Base-by-base conservation (phyloP, 169 alveolate species). In the Cryptosporidium sp. region DNA sequence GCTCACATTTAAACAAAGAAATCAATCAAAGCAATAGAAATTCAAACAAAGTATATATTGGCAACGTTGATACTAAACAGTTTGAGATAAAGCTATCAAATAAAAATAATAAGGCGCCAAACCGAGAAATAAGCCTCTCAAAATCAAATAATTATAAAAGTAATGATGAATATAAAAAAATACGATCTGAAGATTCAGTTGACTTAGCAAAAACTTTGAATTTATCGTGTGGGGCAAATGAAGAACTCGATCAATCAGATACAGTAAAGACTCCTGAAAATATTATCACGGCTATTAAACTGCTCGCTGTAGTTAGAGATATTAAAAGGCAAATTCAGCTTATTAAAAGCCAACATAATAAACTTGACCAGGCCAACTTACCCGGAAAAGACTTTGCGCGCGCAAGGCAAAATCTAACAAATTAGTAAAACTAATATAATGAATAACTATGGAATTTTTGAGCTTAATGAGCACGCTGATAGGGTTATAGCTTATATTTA, bases 271-370 rank as follows among this genome's bases (percentile, higher is more conserved):
- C 29, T 50, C 75, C 89, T 10, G 70, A 39, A 37, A 67, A 65
- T 26, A 65, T 65, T 39, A 18, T 80, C 59, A 26, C 31, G 9
- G 65, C 89, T 2, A 62, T 80, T 59, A 80, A 65, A 21, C 12
- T 80, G 21, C 55, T 80, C 0, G 74, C 69, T 21, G 29, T 65
- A 12, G 68, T 80, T 26, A 35, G 74, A 52, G 80, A 80, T 48
- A 67, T 59, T 29, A 80, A 65, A 59, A 65, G 74, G 52, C 89
- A 80, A 65, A 65, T 80, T 18, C 18, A 59, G 10, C 0, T 73
- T 21, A 73, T 73, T 58, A 73, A 73, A 58, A 58, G 41, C 14
- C 43, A 73, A n/a, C 29, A 29, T 65, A 29, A 29, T n/a, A 21
- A 29, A 65, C 6, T n/a, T 41, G 48, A 41, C 48, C 48, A 41